A percentile compares a stretch with the other conserved stretches of the same genome.
Evolutionary conservation across 1,284 basidiomycete species (phyloP).

Genomic region (Cutaneotrichosporon sp.): DNA sequence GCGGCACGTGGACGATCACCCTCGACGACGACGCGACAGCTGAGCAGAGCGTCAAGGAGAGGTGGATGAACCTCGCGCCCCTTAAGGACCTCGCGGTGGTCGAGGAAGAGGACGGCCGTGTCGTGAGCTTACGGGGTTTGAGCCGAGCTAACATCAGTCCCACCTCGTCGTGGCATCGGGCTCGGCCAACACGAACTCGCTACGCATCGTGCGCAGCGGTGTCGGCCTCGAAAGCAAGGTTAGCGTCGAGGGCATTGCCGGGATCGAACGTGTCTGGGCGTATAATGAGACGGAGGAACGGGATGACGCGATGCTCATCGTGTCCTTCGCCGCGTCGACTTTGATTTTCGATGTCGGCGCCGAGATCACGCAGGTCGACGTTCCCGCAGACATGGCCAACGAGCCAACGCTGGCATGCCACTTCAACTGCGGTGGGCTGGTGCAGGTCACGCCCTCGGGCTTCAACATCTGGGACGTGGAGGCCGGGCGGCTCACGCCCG

Average conservation of each 20-base stretch:
- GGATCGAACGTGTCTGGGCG: slow-evolving; percentile 67
- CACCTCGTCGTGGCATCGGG: slow-evolving; percentile 90
- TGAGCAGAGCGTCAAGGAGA: slow-evolving; percentile 62
- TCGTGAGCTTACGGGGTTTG: slow-evolving; percentile 58
- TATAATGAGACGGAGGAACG: background rate
- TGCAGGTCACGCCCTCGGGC: slow-evolving; percentile 69
- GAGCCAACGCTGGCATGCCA: slow-evolving; percentile 66
- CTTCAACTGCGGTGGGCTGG: slow-evolving; percentile 56
- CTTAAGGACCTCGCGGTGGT: slow-evolving; percentile 80
- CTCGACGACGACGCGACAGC: slow-evolving; percentile 26
- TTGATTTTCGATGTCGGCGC: slow-evolving; percentile 49
- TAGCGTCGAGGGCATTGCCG: slow-evolving; percentile 62
- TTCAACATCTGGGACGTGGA: slow-evolving; percentile 55
- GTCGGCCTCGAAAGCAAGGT: slow-evolving; percentile 75
- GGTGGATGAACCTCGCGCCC: slow-evolving; percentile 80
- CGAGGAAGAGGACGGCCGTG: slow-evolving; percentile 71
- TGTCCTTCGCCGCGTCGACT: slow-evolving; percentile 31
- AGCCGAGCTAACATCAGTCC: slow-evolving; percentile 55
- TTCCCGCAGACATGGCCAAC: slow-evolving; percentile 47
- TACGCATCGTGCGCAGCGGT: slow-evolving; percentile 81
- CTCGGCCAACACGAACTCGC: slow-evolving; percentile 72
- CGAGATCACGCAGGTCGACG: slow-evolving; percentile 46
- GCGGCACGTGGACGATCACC: slow-evolving; percentile 54
- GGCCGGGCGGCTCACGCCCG: slow-evolving; percentile 6
- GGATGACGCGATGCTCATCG: slow-evolving; percentile 22